phyloP scores from a whole-genome alignment of 2,329 filamentous ascomycete species.

The Sporothrix phasma region DNA sequence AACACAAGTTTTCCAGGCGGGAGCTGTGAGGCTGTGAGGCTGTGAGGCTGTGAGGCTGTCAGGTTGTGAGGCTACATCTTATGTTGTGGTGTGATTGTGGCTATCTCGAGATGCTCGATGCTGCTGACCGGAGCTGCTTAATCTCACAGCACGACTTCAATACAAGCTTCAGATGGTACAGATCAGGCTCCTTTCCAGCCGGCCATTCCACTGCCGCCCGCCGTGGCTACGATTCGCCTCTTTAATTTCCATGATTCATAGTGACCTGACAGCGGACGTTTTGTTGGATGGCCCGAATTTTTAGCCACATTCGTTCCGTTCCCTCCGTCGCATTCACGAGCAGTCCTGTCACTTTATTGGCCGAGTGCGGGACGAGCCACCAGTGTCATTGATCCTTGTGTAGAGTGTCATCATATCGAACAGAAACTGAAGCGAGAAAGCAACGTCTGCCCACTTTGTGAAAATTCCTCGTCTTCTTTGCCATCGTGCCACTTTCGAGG shows the following conservation, averaged over 20 bases:
- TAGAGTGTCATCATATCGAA: neutral
- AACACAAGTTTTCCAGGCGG: too few relatives aligned
- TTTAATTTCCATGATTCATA: conserved; percentile 1
- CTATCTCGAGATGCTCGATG: too few relatives aligned
- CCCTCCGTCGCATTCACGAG: too few relatives aligned
- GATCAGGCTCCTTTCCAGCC: too few relatives aligned
- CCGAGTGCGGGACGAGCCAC: neutral
- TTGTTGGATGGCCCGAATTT: neutral
- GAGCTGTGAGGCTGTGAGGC: too few relatives aligned
- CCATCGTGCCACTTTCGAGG: neutral
- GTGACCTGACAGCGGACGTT: conserved; percentile 5
- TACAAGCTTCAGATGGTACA: too few relatives aligned
- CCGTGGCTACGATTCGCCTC: neutral
- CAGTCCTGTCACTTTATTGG: neutral
- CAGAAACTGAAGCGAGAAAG: neutral
- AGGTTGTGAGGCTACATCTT: too few relatives aligned
- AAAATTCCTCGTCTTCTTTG: neutral
- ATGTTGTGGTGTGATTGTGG: too few relatives aligned
- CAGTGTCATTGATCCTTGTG: neutral
- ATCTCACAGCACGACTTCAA: too few relatives aligned
- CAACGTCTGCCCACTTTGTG: neutral
- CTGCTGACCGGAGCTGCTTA: too few relatives aligned
- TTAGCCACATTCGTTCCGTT: neutral
- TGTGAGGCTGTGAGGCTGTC: too few relatives aligned
- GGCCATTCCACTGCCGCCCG: neutral